These are phyloP conservation scores for Colletotrichum acutatum DNA, from an alignment of 2,329 filamentous ascomycete genomes.

Conservation along the genomic window DNA sequence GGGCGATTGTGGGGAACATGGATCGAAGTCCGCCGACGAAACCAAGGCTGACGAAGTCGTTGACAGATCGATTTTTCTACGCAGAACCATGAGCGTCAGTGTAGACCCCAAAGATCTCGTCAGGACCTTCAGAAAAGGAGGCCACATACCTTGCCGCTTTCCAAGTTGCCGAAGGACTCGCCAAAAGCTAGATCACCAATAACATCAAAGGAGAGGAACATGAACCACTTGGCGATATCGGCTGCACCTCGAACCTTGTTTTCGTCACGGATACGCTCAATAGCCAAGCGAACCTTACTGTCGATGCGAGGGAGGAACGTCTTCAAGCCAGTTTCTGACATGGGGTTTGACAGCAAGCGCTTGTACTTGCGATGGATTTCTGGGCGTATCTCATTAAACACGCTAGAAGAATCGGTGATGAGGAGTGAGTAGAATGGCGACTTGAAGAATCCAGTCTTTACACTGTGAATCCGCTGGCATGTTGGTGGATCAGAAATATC, in stretches of 20 bases:
- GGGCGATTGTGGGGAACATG: constrained; percentile 18
- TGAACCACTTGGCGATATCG: constrained; percentile 65
- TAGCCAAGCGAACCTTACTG: constrained; percentile 50
- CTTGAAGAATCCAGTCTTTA: constrained; percentile 18
- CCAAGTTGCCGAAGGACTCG: constrained; percentile 42
- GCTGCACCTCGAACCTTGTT: constrained; percentile 47
- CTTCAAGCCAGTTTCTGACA: constrained; percentile 51
- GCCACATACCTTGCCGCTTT: constrained; percentile 44
- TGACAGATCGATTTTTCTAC: constrained; percentile 26
- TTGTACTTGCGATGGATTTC: constrained; percentile 46
- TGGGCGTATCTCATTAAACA: constrained; percentile 19
- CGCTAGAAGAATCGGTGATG: constrained; percentile 32
- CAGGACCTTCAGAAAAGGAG: no score
- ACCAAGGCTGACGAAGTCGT: constrained; percentile 27
- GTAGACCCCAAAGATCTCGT: fast-evolving
- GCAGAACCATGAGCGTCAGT: background rate
- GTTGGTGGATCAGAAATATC: constrained; percentile 38
- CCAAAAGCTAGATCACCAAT: constrained; percentile 45
- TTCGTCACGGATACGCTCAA: constrained; percentile 57
- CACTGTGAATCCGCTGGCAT: constrained; percentile 44
- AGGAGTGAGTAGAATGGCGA: constrained; percentile 20
- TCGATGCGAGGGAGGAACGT: constrained; percentile 51
- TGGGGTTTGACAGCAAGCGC: constrained; percentile 52
- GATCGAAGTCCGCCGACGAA: constrained; percentile 24
- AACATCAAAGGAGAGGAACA: constrained; percentile 57